Percentiles rank a stretch among this genome's conserved stretches.
phyloP scores from a whole-genome alignment of 1,284 basidiomycete species.

The Amylostereum chailletii region DNA sequence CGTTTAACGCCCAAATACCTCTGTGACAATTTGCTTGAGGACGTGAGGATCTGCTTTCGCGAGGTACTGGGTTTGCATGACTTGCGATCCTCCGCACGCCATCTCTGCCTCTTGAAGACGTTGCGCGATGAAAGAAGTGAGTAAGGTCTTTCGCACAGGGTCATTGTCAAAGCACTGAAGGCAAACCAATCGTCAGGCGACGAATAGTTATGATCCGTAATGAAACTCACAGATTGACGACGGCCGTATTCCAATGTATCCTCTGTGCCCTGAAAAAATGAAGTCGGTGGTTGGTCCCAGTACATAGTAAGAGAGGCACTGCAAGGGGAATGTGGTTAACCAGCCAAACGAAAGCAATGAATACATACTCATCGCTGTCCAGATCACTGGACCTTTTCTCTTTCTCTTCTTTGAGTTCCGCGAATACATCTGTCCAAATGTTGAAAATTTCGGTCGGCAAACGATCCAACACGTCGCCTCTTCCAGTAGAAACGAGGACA shows the following conservation, averaged over 20 bases:
- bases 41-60: slow-evolving; percentile 59
- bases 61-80: slow-evolving; percentile 53
- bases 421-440: slow-evolving; percentile 85
- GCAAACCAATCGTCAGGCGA: slow-evolving; percentile 5
- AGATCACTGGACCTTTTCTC: slow-evolving; percentile 30
- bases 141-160: slow-evolving; percentile 52
- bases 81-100: slow-evolving; percentile 40
- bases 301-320: slow-evolving; percentile 33
- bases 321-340: too few relatives aligned
- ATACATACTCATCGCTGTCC: slow-evolving; percentile 14
- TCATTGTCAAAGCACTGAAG: slow-evolving; percentile 58
- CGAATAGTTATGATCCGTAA: background rate
- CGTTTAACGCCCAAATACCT: slow-evolving; percentile 17
- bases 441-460: slow-evolving; percentile 75
- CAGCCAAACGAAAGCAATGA: background rate
- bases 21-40: slow-evolving; percentile 59
- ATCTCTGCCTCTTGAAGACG: slow-evolving; percentile 55
- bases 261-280: slow-evolving; percentile 50
- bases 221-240: slow-evolving; percentile 47
- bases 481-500: slow-evolving; percentile 59
- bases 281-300: slow-evolving; percentile 55
- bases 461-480: slow-evolving; percentile 60
- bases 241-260: slow-evolving; percentile 64
- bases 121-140: slow-evolving; percentile 48
- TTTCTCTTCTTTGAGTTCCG: slow-evolving; percentile 72